These are phyloP conservation scores for Trifolium fragiferum DNA, from an alignment of 306 rosid species.

Conservation along the genomic window DNA sequence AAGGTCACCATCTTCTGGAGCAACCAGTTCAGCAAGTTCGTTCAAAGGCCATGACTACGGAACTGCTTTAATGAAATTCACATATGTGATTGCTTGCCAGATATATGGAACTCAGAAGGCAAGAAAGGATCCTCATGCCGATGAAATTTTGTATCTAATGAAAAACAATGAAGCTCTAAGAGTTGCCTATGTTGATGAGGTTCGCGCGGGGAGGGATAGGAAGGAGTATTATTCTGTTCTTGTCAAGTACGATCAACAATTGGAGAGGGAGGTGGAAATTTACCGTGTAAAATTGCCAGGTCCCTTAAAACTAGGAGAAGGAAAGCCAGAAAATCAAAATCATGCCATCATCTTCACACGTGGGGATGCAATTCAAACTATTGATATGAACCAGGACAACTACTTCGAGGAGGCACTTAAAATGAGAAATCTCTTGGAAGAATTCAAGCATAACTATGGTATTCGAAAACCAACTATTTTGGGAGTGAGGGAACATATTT, in stretches of 20 bases:
- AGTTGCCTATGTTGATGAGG: slow-evolving; percentile 90
- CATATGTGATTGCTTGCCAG: slow-evolving; percentile 95
- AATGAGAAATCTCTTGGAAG: slow-evolving; percentile 81
- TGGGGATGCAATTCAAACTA: slow-evolving; percentile 92
- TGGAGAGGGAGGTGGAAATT: slow-evolving; percentile 79
- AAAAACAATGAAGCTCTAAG: slow-evolving; percentile 76
- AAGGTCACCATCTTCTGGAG: background rate
- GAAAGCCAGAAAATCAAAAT: slow-evolving; percentile 95
- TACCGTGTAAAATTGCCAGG: slow-evolving; percentile 89
- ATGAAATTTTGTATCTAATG: slow-evolving; percentile 77
- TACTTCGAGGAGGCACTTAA: slow-evolving; percentile 96
- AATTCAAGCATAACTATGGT: slow-evolving; percentile 63
- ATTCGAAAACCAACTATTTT: slow-evolving; percentile 77
- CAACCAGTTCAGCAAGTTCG: slow-evolving; percentile 49
- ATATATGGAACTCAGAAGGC: slow-evolving; percentile 86
- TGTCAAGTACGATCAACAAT: slow-evolving; percentile 76
- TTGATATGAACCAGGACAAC: slow-evolving; percentile 95
- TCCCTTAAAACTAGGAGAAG: slow-evolving; percentile 86
- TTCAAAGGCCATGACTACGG: slow-evolving; percentile 85
- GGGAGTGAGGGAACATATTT: slow-evolving; percentile 91
- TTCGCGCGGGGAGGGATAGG: slow-evolving; percentile 64
- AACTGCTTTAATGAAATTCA: slow-evolving; percentile 84
- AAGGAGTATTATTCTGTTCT: slow-evolving; percentile 80
- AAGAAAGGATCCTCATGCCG: slow-evolving; percentile 78
- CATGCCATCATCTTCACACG: slow-evolving; percentile 92